Percentiles rank a stretch among this genome's conserved stretches.
Evolutionary conservation across 106 monocot genomes (phyloP).

Genomic region (Amphibolis antarctica): DNA sequence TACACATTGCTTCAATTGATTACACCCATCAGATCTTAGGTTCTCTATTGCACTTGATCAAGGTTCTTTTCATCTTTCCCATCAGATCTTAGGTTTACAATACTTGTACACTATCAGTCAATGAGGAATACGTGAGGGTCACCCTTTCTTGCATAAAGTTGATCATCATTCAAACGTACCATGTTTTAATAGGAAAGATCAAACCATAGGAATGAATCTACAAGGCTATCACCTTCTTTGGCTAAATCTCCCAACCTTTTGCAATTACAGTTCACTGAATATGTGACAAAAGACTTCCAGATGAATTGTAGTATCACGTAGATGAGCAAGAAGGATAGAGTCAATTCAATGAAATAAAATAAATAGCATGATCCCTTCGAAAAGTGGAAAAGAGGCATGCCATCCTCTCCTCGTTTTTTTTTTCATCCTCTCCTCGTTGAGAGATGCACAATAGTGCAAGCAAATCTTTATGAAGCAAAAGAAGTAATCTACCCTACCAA

Average conservation of each 20-base stretch:
- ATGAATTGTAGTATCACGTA: too few species aligned
- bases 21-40: constrained; percentile 3
- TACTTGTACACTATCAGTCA: constrained; percentile 1
- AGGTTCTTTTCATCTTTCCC: constrained; percentile 7
- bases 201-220: constrained; percentile 18
- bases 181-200: constrained; percentile 15
- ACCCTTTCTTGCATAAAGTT: constrained; percentile 14
- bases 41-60: constrained; percentile 3
- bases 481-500: too few species aligned
- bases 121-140: constrained; percentile 1
- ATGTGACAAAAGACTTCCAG: too few species aligned
- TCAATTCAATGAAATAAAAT: too few species aligned
- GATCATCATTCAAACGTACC: constrained; percentile 10
- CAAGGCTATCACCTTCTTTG: constrained; percentile 28
- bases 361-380: too few species aligned
- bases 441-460: too few species aligned
- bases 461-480: too few species aligned
- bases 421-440: too few species aligned
- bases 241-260: constrained; percentile 28
- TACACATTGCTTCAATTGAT: background rate
- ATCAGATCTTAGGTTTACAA: too few species aligned
- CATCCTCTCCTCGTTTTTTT: too few species aligned
- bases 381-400: too few species aligned
- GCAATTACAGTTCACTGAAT: constrained; percentile 2
- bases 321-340: too few species aligned